Evolutionary conservation across 83 land plant species (phyloP).

Genomic region (Thuja plicata): DNA sequence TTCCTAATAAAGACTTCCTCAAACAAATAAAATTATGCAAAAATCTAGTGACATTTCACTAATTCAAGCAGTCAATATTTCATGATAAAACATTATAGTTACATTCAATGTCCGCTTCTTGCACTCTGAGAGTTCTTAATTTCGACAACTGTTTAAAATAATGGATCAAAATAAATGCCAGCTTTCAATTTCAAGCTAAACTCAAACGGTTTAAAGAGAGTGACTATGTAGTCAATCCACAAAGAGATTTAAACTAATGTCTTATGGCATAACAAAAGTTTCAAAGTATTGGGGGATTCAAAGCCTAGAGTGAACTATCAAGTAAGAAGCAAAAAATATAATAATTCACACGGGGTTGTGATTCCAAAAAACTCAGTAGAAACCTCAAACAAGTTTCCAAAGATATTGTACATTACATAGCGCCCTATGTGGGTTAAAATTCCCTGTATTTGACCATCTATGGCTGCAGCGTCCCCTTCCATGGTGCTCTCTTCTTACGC

Average conservation of each 20-base stretch:
- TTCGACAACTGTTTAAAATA: background rate
- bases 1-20: background rate
- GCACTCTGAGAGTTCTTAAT: background rate
- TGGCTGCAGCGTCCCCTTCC: no score
- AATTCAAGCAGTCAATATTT: background rate
- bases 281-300: background rate
- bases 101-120: background rate
- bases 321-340: no score
- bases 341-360: no score
- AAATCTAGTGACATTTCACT: background rate
- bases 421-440: no score
- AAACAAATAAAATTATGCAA: background rate
- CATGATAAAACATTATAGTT: background rate
- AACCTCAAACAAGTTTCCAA: no score
- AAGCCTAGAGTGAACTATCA: no score
- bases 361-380: no score
- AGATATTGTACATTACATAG: no score
- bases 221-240: background rate
- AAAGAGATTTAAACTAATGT: background rate
- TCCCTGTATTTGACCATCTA: no score
- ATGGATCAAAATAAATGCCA: background rate
- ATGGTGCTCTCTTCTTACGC: no score
- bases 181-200: no score
- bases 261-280: background rate
- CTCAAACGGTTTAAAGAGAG: background rate